Percentiles rank a stretch among this genome's conserved stretches.
phyloP scores from a whole-genome alignment of 1,284 basidiomycete genomes.

The Cryptococcus sp. region DNA sequence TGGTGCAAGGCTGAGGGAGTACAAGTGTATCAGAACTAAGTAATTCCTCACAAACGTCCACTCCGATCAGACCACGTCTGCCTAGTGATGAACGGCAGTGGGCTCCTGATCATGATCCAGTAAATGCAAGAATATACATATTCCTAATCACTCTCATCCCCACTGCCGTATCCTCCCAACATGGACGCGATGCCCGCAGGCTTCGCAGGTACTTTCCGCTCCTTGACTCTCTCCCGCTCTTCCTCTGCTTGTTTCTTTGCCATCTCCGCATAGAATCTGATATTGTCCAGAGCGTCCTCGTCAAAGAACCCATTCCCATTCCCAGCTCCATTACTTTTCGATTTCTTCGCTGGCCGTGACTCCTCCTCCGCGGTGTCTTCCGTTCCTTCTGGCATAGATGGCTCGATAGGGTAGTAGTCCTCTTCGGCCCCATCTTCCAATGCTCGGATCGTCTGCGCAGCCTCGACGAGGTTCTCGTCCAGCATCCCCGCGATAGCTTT shows the following conservation, averaged over 20 bases:
- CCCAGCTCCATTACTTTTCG: conserved; percentile 10
- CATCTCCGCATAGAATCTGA: conserved; percentile 69
- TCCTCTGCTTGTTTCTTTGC: conserved; percentile 40
- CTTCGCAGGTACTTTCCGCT: conserved; percentile 27
- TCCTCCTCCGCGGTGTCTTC: conserved; percentile 38
- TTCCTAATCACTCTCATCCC: conserved; percentile 38
- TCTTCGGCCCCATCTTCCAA: conserved; percentile 66
- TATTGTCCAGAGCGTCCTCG: conserved; percentile 76
- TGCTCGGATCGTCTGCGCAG: conserved; percentile 76
- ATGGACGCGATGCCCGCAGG: conserved; percentile 24
- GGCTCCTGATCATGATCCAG: background rate
- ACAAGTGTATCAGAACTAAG: too few species aligned
- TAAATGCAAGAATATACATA: background rate
- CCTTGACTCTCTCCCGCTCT: conserved; percentile 18
- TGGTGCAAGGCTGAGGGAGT: too few species aligned
- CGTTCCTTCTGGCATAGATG: conserved; percentile 18
- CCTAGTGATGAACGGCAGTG: too few species aligned
- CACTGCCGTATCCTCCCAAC: conserved; percentile 43
- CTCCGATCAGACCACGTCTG: too few species aligned
- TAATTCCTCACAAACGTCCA: too few species aligned
- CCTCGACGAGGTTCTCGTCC: conserved; percentile 77
- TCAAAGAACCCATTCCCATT: conserved; percentile 63
- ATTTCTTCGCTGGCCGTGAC: conserved; percentile 49
- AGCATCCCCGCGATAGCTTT: conserved; percentile 72
- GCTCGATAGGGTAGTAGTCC: conserved; percentile 51